Evolutionary conservation across 768 basidiomycete species (phyloP).

Genomic region (Mycena latifolia): DNA sequence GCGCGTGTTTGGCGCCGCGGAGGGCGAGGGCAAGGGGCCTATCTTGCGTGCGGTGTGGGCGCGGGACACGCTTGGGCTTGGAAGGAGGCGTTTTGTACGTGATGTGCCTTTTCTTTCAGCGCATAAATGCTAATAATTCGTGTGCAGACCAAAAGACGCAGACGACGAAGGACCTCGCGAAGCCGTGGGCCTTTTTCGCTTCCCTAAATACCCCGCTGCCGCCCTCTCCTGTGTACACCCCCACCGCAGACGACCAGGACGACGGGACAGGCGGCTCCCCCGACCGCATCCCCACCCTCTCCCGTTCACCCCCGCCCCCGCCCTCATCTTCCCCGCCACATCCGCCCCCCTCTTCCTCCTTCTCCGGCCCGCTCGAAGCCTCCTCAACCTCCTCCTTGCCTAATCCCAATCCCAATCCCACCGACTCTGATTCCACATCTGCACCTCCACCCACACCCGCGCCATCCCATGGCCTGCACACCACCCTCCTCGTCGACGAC

Average conservation of each 20-base stretch:
- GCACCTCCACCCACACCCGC: background rate
- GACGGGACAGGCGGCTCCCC: too few relatives aligned
- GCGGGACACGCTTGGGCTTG: constrained; percentile 80
- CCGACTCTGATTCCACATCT: too few relatives aligned
- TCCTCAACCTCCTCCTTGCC: too few relatives aligned
- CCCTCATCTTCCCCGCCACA: constrained; percentile 7
- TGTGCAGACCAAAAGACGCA: constrained; percentile 56
- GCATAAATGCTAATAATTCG: too few relatives aligned
- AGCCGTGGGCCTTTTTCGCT: constrained; percentile 65
- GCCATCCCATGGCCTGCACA: constrained; percentile 23
- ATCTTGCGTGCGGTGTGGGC: constrained; percentile 80
- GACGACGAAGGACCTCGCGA: constrained; percentile 82
- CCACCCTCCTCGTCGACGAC: constrained; percentile 56
- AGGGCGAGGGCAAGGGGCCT: constrained; percentile 25
- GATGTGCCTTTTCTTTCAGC: background rate
- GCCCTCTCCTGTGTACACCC: background rate
- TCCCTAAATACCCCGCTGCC: background rate
- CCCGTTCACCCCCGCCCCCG: background rate
- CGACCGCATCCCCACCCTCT: too few relatives aligned
- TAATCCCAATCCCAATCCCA: too few relatives aligned
- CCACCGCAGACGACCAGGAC: background rate
- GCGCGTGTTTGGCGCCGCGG: constrained; percentile 53
- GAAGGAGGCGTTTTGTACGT: constrained; percentile 74
- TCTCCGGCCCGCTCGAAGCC: too few relatives aligned
- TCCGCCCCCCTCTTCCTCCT: background rate